Base-by-base conservation (phyloP, 2,329 filamentous ascomycete genomes). In the Moelleriella libera region DNA sequence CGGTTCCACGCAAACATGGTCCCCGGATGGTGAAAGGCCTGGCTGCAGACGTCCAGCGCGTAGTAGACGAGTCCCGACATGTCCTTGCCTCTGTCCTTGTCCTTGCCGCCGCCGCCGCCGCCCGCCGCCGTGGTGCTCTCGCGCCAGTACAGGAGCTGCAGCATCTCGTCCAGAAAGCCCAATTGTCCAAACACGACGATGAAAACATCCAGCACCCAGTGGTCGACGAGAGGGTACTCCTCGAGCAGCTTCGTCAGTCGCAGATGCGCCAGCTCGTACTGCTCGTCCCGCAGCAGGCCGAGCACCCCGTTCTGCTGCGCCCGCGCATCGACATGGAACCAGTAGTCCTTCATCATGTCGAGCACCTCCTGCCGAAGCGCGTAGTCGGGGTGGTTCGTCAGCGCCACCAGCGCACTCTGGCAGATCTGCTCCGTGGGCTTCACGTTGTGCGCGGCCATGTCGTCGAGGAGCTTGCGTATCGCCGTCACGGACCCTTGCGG, bases 331-430 rank as follows among this genome's bases (percentile, higher is more conserved):
- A 62, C 53, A 2, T 57, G 51, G 44, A 62, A 60, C 85, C 88
- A 94, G 52, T 78, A 73, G 48, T 78, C 71, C 56, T 78, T 78
- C 83, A 92, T 88, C 48, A 82, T 80, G 47, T 77, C 68, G 40
- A 96, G 67, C 4, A 95, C 72, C 37, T 82, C 72, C 47, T 77
- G 75, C 37, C 88, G 80, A 29, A 92, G 67, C 5, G 88, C 54
- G 55, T 94, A 90, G 63, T 97, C 85, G 0, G 90, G 87, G 60
- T 97, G 92, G 7, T 92, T 77, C 0, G 85, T 78, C 29, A 96
- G 70, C 5, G 77, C 82, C 71, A 84, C 52, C 21, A 96, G 66
- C 2, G 83, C 78, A 51, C 78, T 78, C 61, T 89, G 82, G 56
- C 86, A 90, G 2, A 85, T 73, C 4, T 71, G 70, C 1, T 74